Percentiles rank a stretch among this genome's conserved stretches.
Conservation (phyloP, 805 yeast species). For the Sporopachydermia lactativora region DNA sequence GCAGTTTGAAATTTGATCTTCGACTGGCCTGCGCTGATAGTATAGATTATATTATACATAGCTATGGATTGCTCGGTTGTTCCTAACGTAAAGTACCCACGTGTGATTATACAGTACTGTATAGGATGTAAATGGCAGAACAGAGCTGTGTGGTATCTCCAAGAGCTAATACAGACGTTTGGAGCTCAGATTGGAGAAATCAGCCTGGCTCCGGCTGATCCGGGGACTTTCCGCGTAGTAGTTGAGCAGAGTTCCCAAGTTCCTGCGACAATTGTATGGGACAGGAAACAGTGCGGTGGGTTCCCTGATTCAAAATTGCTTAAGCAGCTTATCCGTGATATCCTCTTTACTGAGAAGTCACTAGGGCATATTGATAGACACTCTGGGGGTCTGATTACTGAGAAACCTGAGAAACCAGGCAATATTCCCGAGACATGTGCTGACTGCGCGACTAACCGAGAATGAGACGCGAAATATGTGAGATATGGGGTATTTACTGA, state of each 20-base stretch:
- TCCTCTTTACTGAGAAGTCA: conserved; percentile 35
- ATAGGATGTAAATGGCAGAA: conserved; percentile 81
- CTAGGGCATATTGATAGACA: conserved; percentile 53
- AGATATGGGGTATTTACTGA: too few species aligned
- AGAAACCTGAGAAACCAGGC: too few species aligned
- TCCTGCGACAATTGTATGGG: conserved; percentile 35
- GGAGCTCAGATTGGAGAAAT: conserved; percentile 42
- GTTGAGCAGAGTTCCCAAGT: conserved; percentile 25
- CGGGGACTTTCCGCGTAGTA: conserved; percentile 49
- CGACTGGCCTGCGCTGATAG: too few species aligned
- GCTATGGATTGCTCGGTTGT: too few species aligned
- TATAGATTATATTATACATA: too few species aligned
- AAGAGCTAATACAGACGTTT: conserved; percentile 77
- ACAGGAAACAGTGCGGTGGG: conserved; percentile 48
- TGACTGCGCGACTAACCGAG: too few species aligned
- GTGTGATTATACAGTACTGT: conserved; percentile 60
- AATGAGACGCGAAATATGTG: too few species aligned
- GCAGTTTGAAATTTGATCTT: too few species aligned
- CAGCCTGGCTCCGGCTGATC: conserved; percentile 30
- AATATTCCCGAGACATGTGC: too few species aligned
- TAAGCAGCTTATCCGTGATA: conserved; percentile 51
- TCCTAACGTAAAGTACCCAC: conserved; percentile 37
- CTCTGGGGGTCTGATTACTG: too few species aligned
- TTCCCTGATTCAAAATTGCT: conserved; percentile 79
- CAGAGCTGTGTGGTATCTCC: conserved; percentile 78